Evolutionary conservation across 768 basidiomycete genomes (phyloP).

Genomic region (Dacryopinax spathularia): DNA sequence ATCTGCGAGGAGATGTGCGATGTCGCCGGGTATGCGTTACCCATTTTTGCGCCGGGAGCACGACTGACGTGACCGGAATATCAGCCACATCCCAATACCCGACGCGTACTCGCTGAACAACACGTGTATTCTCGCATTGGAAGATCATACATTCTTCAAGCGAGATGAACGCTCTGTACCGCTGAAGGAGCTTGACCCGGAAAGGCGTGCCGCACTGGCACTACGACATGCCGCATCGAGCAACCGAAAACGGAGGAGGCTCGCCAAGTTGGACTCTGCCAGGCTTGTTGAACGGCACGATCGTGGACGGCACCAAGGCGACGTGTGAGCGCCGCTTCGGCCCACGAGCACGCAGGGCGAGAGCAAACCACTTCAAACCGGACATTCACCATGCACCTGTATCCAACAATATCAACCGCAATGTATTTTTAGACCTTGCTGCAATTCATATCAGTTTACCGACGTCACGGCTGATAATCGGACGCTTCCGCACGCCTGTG

Average conservation of each 20-base stretch:
- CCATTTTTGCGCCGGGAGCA: background rate
- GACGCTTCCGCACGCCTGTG: too few relatives aligned
- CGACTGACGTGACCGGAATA: background rate
- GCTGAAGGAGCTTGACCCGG: background rate
- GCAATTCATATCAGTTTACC: too few relatives aligned
- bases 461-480: too few relatives aligned
- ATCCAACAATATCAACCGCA: background rate
- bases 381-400: background rate
- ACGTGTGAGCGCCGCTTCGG: background rate
- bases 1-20: slow-evolving; percentile 3
- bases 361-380: background rate
- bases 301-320: background rate
- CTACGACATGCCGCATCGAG: background rate
- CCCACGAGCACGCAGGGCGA: too few relatives aligned
- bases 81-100: slow-evolving; percentile 1
- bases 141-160: slow-evolving; percentile 1
- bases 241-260: background rate
- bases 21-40: background rate
- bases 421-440: background rate
- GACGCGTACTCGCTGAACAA: slow-evolving; percentile 3
- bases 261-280: background rate
- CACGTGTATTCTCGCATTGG: background rate
- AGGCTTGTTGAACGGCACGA: background rate
- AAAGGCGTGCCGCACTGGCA: background rate
- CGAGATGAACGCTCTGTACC: background rate